phyloP scores from a whole-genome alignment of 495 filamentous ascomycete species.

The Letharia columbiana region DNA sequence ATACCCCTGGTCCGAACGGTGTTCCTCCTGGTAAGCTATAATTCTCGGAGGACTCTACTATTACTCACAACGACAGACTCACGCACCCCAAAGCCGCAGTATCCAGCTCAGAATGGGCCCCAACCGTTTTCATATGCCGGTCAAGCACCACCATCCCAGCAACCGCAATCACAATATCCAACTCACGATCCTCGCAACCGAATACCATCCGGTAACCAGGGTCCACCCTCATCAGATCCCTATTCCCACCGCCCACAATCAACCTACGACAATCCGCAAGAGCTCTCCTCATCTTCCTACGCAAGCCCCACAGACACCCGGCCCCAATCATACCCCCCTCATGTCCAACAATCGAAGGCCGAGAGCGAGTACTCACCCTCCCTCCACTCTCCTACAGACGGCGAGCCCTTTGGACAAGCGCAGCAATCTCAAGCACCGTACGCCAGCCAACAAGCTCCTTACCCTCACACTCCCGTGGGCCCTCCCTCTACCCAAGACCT shows the following conservation, averaged over 20 bases:
- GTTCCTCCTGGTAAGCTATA: constrained; percentile 2
- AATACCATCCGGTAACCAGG: constrained; percentile 31
- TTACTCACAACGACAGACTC: constrained; percentile 13
- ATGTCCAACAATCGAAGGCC: constrained; percentile 33
- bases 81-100: constrained; percentile 24
- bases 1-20: constrained; percentile 47
- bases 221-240: constrained; percentile 35
- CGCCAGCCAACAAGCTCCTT: constrained; percentile 35
- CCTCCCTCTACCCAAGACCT: constrained; percentile 40
- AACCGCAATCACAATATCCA: constrained; percentile 28
- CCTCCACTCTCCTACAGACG: constrained; percentile 48
- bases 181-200: constrained; percentile 40
- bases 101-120: constrained; percentile 28
- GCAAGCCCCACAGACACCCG: constrained; percentile 62
- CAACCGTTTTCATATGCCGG: constrained; percentile 35
- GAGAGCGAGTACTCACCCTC: constrained; percentile 49
- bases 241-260: constrained; percentile 54
- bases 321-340: constrained; percentile 36
- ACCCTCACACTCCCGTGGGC: constrained; percentile 28
- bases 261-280: constrained; percentile 70
- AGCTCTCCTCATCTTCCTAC: constrained; percentile 76
- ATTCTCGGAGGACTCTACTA: not conserved
- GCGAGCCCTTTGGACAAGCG: constrained; percentile 25
- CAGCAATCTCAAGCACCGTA: constrained; percentile 31
- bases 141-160: constrained; percentile 32